Base-by-base conservation (phyloP, 2,329 filamentous ascomycete species). In the Paecilomyces sp. region DNA sequence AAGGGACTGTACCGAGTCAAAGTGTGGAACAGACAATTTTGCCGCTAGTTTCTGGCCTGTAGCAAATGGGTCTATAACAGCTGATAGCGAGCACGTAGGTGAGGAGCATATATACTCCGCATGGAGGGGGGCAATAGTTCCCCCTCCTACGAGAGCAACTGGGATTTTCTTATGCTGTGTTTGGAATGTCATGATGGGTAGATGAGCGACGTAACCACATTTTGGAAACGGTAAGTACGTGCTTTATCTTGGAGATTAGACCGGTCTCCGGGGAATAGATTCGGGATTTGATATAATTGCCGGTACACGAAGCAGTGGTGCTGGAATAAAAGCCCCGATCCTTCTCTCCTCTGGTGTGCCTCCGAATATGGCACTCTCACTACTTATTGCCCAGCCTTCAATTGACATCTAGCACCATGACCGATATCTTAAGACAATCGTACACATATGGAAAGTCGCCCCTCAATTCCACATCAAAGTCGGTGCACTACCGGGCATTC, bases 391-490 rank as follows among this genome's bases (percentile, higher is more conserved):
- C 30, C 30, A 56, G 15, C 7, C 25, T 30, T 18, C 30, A 22
- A 22, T 41, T 33, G 54, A n/a, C 28, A 55, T 55, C 30, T 33
- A 56, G 18, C 1, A 28, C 12, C 7, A 62, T 63, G 62, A 22
- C 22, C 22, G 63, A 63, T n/a, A 58, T 59, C 24, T 47, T 65
- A 1, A 47, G 15, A 7, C 33, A 58, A 34, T 61, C 62, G 18
- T 62, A 63, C 56, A 11, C 30, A 5, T 58, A 65, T 30, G 63
- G 63, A 22, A 61, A 5, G 2, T 63, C 63, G 4, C 60, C 62
- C 25, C 57, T 61, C 3, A 57, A 25, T 18, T 25, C 56, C 2
- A 24, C 55, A n/a, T 59, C 57, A 0, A 31, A 41, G 3, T 50
- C 47, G 1, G 9, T 15, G 1, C 55, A 57, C n/a, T 51, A 51